Conservation (phyloP, 1,284 basidiomycete species). For the Malassezia sp. region DNA sequence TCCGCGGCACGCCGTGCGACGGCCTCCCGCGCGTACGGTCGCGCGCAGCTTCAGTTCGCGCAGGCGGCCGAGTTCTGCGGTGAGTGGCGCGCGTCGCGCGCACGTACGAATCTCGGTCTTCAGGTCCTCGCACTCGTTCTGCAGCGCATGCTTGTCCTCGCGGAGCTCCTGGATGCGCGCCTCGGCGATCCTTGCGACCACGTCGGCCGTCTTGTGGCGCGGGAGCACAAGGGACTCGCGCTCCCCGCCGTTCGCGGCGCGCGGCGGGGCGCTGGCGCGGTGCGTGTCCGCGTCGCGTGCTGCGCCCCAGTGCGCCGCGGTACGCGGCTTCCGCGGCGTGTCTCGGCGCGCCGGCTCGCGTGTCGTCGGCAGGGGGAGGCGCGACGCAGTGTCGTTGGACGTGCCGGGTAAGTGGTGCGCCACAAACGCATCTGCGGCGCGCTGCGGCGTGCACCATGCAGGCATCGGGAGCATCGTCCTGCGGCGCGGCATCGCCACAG, state of each 20-base stretch:
- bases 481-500: too few relatives aligned
- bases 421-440: neutral
- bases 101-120: conserved; percentile 14
- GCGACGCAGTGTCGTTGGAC: neutral
- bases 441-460: too few relatives aligned
- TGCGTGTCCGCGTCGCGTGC: too few relatives aligned
- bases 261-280: too few relatives aligned
- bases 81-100: neutral
- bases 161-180: conserved; percentile 6
- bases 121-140: conserved; percentile 12
- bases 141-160: conserved; percentile 10
- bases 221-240: neutral
- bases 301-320: too few relatives aligned
- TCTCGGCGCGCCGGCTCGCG: too few relatives aligned
- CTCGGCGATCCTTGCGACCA: conserved; percentile 1
- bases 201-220: conserved; percentile 6
- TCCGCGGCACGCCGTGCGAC: too few relatives aligned
- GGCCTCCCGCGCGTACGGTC: neutral
- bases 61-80: conserved; percentile 11
- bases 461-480: too few relatives aligned
- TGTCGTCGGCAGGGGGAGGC: neutral
- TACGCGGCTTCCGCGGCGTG: too few relatives aligned
- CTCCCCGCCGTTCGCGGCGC: too few relatives aligned
- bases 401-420: neutral
- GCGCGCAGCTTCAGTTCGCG: conserved; percentile 12